Conservation (phyloP, 1,139 yeast genomes). For the Yamadazyma taylorii region DNA sequence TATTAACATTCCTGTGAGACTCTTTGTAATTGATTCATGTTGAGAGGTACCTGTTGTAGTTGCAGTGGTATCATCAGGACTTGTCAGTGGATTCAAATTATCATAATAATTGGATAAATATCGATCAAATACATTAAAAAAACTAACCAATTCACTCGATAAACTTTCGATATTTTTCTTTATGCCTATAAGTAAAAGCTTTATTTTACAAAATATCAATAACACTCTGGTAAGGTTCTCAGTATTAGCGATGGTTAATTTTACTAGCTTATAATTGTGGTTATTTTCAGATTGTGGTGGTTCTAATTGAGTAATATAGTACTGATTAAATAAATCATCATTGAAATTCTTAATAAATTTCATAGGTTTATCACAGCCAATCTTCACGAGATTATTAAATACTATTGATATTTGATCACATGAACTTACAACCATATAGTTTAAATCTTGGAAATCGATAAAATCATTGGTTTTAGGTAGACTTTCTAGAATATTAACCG, state of each 20-base stretch:
- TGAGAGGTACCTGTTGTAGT: conserved; percentile 8
- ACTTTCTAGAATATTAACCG: conserved; percentile 25
- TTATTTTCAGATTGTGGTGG: too few species aligned
- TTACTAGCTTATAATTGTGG: too few species aligned
- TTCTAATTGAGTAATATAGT: conserved; percentile 18
- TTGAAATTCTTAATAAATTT: conserved; percentile 17
- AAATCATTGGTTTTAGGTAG: conserved; percentile 26
- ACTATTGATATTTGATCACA: conserved; percentile 9
- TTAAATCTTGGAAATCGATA: conserved; percentile 8
- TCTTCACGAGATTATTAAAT: conserved; percentile 32
- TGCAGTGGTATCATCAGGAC: conserved; percentile 5
- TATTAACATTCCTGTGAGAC: conserved; percentile 51
- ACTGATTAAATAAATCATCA: conserved; percentile 30
- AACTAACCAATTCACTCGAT: conserved; percentile 40
- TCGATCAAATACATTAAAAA: conserved; percentile 39
- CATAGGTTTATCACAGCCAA: conserved; percentile 15
- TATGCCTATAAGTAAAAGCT: conserved; percentile 31
- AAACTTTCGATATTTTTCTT: conserved; percentile 38
- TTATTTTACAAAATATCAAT: conserved; percentile 30
- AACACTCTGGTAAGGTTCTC: conserved; percentile 20
- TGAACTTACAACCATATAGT: conserved; percentile 13
- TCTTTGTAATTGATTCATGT: conserved; percentile 9
- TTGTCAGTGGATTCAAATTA: conserved; percentile 11
- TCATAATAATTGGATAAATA: conserved; percentile 35
- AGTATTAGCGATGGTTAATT: neutral